Percentiles rank a stretch among this genome's conserved stretches.
phyloP scores from a whole-genome alignment of 2,329 filamentous ascomycete genomes.

The Talaromyces sp. region DNA sequence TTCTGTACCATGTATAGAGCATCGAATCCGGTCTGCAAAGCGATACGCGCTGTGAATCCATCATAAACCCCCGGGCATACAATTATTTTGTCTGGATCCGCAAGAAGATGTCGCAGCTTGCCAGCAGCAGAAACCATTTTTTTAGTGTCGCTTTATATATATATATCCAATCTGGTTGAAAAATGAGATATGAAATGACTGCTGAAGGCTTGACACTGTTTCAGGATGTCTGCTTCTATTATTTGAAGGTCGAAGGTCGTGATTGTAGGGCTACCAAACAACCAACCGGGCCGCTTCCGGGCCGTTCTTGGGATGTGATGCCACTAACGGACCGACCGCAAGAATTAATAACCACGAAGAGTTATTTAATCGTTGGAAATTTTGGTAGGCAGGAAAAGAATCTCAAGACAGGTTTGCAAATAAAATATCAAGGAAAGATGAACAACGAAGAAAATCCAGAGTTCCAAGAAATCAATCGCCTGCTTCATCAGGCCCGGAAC shows the following conservation, averaged over 20 bases:
- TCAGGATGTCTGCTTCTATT: neutral
- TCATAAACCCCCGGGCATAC: constrained; percentile 67
- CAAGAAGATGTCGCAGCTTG: constrained; percentile 40
- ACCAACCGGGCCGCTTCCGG: neutral
- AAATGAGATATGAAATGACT: neutral
- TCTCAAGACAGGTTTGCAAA: neutral
- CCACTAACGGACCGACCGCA: neutral
- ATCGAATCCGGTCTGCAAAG: constrained; percentile 60
- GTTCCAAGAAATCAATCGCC: neutral
- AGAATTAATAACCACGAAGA: neutral
- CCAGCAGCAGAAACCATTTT: constrained; percentile 14
- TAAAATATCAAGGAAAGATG: neutral
- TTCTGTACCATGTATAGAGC: constrained; percentile 62
- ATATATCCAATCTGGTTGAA: neutral
- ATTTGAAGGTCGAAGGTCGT: neutral
- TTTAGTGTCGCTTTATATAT: neutral
- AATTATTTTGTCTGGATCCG: constrained; percentile 44
- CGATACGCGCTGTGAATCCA: constrained; percentile 63
- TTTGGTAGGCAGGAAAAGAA: neutral
- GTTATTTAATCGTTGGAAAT: neutral
- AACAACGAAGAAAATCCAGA: neutral
- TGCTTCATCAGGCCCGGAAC: constrained; percentile 7
- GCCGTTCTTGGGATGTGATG: neutral
- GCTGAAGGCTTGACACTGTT: neutral
- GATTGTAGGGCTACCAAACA: neutral